Evolutionary conservation across 768 basidiomycete species (phyloP), one percentile per base, ranked within the genome.

Genomic region (Tephrocybe sp.): DNA sequence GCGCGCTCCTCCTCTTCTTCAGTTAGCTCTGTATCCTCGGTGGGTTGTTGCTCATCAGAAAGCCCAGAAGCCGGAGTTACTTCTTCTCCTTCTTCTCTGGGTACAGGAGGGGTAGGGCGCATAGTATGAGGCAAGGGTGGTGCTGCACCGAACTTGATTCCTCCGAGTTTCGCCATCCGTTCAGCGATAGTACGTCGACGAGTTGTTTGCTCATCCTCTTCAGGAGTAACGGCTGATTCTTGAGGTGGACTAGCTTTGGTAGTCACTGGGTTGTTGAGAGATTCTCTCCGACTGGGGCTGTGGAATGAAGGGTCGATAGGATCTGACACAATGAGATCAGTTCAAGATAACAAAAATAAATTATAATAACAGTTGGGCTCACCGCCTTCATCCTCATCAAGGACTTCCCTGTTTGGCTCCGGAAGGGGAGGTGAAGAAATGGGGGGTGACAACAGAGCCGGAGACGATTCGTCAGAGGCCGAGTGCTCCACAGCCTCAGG

Each of bases 161-260:
- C 91, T 13, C 94, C 92, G 0, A 97, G 74, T 61, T 84, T 91
- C 1, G 93, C 93, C 93, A 97, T 95, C n/a, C 94, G 79, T 51
- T 96, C 92, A 1, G 93, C 92, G 33, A 97, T 89, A 1, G 88
- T 88, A 26, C 75, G 76, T 19, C 84, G 78, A 42, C 85, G 75
- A 2, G 67, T 68, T 19, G 80, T 76, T 49, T 79, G 80, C 1
- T 71, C 71, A 45, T 79, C 75, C 51, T 74, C 73, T 26, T 63
- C 63, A 9, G 61, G 39, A 32, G 53, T 62, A 16, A 48, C 34
- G 26, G 48, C 38, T 12, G 53, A 46, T 38, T 53, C 57, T 48
- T 54, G 39, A 4, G 51, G 20, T 48, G 60, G 51, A 14, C 60
- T 47, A 45, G 48, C 4, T 36, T 13, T 43, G 5, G 52, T 43